A percentile compares a stretch with the other conserved stretches of the same genome.
phyloP scores from a whole-genome alignment of 2,329 filamentous ascomycete genomes.

The Metarhizium robertsii region DNA sequence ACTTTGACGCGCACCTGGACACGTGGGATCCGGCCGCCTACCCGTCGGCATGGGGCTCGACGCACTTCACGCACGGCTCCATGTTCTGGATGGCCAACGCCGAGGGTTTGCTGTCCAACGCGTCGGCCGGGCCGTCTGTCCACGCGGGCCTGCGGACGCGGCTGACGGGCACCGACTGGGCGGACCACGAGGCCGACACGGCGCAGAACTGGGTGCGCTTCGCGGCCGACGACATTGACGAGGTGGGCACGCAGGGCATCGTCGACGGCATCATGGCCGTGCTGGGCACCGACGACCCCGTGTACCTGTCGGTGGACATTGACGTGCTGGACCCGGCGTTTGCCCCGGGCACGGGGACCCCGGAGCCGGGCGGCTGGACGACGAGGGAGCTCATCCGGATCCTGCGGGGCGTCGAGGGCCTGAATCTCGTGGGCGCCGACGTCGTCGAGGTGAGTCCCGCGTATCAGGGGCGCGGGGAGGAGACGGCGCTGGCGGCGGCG shows the following conservation, averaged over 20 bases:
- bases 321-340: constrained; percentile 69
- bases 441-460: constrained; percentile 78
- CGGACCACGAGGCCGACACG: constrained; percentile 63
- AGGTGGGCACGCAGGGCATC: constrained; percentile 63
- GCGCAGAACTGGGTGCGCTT: constrained; percentile 73
- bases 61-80: constrained; percentile 73
- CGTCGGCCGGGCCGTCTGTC: constrained; percentile 59
- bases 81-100: constrained; percentile 86
- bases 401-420: constrained; percentile 66
- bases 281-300: constrained; percentile 66
- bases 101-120: constrained; percentile 69
- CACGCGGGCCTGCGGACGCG: constrained; percentile 78
- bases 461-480: constrained; percentile 73
- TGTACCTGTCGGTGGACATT: constrained; percentile 75
- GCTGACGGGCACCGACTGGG: constrained; percentile 54
- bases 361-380: constrained; percentile 86
- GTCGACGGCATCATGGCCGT: constrained; percentile 60
- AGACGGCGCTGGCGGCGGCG: constrained; percentile 72
- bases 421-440: constrained; percentile 85
- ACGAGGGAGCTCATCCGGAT: constrained; percentile 80
- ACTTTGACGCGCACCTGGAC: constrained; percentile 71
- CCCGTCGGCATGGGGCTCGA: constrained; percentile 60
- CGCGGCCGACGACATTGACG: constrained; percentile 76
- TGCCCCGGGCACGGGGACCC: constrained; percentile 71
- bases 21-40: constrained; percentile 81